Base-by-base conservation (phyloP, 2,329 filamentous ascomycete genomes). In the Aspergillus sergii region DNA sequence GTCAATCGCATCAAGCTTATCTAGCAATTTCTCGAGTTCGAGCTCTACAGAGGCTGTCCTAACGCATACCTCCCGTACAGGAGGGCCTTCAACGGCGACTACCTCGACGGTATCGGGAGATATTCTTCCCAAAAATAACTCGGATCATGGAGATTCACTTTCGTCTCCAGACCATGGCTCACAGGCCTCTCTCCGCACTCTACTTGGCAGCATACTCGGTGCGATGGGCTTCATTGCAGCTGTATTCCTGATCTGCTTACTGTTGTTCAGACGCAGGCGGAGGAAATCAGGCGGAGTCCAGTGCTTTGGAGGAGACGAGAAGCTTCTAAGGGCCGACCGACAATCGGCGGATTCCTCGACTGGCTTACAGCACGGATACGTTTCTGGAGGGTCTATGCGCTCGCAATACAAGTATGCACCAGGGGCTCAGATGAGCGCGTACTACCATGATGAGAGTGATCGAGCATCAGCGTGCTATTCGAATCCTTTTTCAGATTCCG, bases 151-250 rank as follows among this genome's bases (percentile, higher is more conserved):
- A 16, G 34, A 23, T 34, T 41, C 64, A 41, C 46, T 36, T 34
- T 32, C n/a, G 12, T 59, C 62, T 26, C 34, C 62, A 12, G 54
- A 60, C 45, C 26, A 43, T n/a, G 41, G 34, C 43, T n/a, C 41
- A 32, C 30, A 46, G 10, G 54, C 59, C 30, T 58, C 66, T 4
- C 62, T 71, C 21, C 66, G 68, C n/a, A 61, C 64, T 8, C 69
- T 77, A 34, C 66, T 76, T 39, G 76, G 74, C 1, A 70, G 72
- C 45, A 60, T 71, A 8, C 43, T 78, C 19, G 75, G 75, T 11
- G 72, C 64, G 21, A 46, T 71, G 12, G 69, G 64, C 6, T 66
- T 74, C 34, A 59, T 72, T 23, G 60, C 69, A 4, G 63, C 76
- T 21, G 59, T 66, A 5, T 45, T 74, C 11, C 55, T 76, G 8